Base-by-base conservation (phyloP, 2,329 filamentous ascomycete species). In the Thermoascus crustaceus region DNA sequence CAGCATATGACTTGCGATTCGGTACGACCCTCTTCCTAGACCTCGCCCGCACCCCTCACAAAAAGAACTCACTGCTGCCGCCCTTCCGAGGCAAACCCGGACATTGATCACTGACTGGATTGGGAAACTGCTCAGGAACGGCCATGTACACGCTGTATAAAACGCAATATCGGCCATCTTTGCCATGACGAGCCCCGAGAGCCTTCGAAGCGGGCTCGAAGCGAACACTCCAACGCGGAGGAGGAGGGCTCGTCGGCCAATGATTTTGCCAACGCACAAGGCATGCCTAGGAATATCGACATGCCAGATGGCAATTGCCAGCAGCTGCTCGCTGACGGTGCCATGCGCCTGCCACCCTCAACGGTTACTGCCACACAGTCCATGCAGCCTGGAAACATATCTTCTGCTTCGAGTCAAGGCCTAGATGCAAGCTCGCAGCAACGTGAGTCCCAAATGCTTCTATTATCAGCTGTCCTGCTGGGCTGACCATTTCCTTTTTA, bases 131-230 rank as follows among this genome's bases (percentile, higher is more conserved):
- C 63, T n/a, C n/a, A 93, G 86, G 86, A 94, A 70, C 82, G 91
- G 60, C 91, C 91, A 55, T 98, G 91, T 75, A 89, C 86, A 54
- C 78, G 91, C 67, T 98, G 91, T 71, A 85, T 96, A 66, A 98
- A 96, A 69, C 82, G 91, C 57, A 94, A 94, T 67, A 98, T 98
- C 62, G 91, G 89, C 53, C 91, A 98, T 65, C 75, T 98, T 48
- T 98, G 91, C 65, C 91, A 95, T 68, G 91, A 98, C 65, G 91
- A 96, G 66, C 89, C 88, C 49, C 81, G 89, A 62, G 89, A 98
- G 55, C 71, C 79, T 48, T 76, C 81, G 41, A 94, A 91, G 66
- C 89, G 88, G 64, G 66, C 75, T 50, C 94, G 89, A 67, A 74
- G 69, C 57, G 70, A 76, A 48, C 67, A 71, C 41, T 69, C 75